Conservation (phyloP, 129 eudicot genomes). For the sunflower (Helianthus annuus) region HanXRQr2.0-SUNRISE NC_035435.2:172888660-172889159, state of each 20-base stretch:
- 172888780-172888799: conserved; percentile 31
- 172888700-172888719: conserved; percentile 13
- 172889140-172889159: conserved; percentile 28
- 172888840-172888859: not conserved
- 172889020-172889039: conserved; percentile 58
- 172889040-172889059: conserved; percentile 41
- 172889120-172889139: conserved; percentile 33
- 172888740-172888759: conserved; percentile 36
- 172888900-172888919: conserved; percentile 56
- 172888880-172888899: conserved; percentile 43
- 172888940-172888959: conserved; percentile 52
- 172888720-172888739: conserved; percentile 59
- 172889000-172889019: conserved; percentile 72
- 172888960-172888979: conserved; percentile 52
- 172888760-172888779: conserved; percentile 35
- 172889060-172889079: conserved; percentile 72
- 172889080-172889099: conserved; percentile 44
- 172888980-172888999: conserved; percentile 54
- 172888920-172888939: conserved; percentile 43
- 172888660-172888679: not conserved
- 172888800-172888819: conserved; percentile 34
- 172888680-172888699: conserved; percentile 23
- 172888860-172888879: conserved; percentile 18
- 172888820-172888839: conserved; percentile 32
- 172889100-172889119: conserved; percentile 53